phyloP scores from a whole-genome alignment of 1,284 basidiomycete species.

The Melampsora larici-populina region DNA sequence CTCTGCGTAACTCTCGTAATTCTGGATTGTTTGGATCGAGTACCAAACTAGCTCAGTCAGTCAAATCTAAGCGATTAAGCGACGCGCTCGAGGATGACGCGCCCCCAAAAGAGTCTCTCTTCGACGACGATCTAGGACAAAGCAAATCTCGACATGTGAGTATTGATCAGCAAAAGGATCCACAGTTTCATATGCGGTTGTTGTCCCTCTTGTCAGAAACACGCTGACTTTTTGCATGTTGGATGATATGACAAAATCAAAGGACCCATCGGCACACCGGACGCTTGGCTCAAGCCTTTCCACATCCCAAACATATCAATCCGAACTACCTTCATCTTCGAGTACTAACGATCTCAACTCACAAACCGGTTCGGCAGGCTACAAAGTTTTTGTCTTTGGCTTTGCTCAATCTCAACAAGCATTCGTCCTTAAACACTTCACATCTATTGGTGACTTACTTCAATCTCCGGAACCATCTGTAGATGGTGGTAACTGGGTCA shows the following conservation, averaged over 20 bases:
- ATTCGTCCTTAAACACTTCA: conserved; percentile 39
- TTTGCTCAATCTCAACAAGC: conserved; percentile 29
- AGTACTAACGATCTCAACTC: neutral
- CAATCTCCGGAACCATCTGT: conserved; percentile 35
- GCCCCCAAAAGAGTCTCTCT: conserved; percentile 28
- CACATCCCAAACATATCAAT: conserved; percentile 1
- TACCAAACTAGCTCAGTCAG: conserved; percentile 10
- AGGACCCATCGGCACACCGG: conserved; percentile 31
- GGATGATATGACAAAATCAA: neutral
- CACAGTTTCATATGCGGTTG: neutral
- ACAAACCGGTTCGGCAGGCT: neutral
- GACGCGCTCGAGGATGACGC: conserved; percentile 40
- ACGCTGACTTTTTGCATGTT: neutral
- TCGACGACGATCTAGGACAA: conserved; percentile 9
- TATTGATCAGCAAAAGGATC: neutral
- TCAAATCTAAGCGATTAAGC: conserved; percentile 29
- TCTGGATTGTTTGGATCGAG: conserved; percentile 33
- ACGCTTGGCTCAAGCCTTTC: conserved; percentile 23
- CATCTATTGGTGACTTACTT: conserved; percentile 25
- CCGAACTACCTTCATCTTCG: neutral
- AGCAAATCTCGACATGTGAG: conserved; percentile 21
- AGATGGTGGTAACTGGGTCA: conserved; percentile 52
- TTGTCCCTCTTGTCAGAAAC: neutral
- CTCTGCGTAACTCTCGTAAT: conserved; percentile 28
- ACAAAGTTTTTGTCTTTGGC: conserved; percentile 32